Evolutionary conservation across 2,329 filamentous ascomycete species (phyloP).

Genomic region (Aspergillus calidoustus): DNA sequence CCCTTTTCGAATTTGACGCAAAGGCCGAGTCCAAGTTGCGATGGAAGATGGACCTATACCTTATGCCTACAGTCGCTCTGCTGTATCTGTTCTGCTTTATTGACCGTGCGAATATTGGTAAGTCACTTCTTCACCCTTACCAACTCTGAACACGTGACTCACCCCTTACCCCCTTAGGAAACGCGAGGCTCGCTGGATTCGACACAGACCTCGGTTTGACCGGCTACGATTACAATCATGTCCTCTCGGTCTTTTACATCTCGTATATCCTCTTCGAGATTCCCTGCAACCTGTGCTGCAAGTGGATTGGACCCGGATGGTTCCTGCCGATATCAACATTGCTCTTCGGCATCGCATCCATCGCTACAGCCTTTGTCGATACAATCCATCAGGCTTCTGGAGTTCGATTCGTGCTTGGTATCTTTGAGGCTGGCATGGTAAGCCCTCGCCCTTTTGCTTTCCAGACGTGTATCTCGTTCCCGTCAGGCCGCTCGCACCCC

Average conservation of each 20-base stretch:
- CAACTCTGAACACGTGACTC: not conserved
- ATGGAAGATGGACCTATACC: conserved; percentile 67
- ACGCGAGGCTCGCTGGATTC: conserved; percentile 68
- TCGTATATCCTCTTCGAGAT: conserved; percentile 76
- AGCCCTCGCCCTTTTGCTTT: too few species aligned
- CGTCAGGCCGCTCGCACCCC: too few species aligned
- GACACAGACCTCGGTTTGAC: conserved; percentile 64
- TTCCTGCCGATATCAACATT: conserved; percentile 68
- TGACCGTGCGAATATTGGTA: conserved; percentile 74
- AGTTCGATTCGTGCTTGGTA: conserved; percentile 69
- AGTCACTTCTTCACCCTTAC: not conserved
- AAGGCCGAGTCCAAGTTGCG: conserved; percentile 62
- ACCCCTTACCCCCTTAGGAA: conserved; percentile 52
- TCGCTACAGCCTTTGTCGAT: conserved; percentile 69
- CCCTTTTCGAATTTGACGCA: conserved; percentile 60
- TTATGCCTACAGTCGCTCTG: conserved; percentile 68
- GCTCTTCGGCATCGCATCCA: conserved; percentile 65
- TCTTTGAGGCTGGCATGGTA: conserved; percentile 73
- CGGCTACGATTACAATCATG: conserved; percentile 70
- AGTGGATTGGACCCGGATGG: conserved; percentile 73
- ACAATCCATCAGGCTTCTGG: conserved; percentile 58
- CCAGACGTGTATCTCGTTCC: too few species aligned
- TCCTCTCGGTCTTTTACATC: conserved; percentile 73
- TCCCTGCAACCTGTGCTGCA: conserved; percentile 70
- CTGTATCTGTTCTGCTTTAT: conserved; percentile 77